phyloP scores from a whole-genome alignment of 2,329 filamentous ascomycete species.

The Ceratocystis harringtonii region DNA sequence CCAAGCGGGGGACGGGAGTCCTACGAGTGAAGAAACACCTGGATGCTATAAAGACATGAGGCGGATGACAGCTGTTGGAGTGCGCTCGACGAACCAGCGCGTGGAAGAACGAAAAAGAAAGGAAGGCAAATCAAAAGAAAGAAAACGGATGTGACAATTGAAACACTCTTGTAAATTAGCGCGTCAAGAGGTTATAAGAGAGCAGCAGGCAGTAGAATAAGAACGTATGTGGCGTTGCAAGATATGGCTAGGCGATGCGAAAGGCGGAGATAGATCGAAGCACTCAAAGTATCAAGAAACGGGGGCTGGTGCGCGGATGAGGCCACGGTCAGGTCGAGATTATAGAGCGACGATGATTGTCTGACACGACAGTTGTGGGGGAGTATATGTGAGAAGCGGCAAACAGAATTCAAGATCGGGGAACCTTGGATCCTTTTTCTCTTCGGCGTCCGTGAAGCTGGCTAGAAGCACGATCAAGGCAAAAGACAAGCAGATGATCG shows the following conservation, averaged over 20 bases:
- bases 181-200: background rate
- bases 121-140: background rate
- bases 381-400: conserved; percentile 4
- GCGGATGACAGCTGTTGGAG: background rate
- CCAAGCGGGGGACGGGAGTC: conserved; percentile 10
- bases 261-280: background rate
- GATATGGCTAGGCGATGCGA: background rate
- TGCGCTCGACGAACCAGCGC: conserved; percentile 9
- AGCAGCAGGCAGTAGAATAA: background rate
- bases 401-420: conserved; percentile 22
- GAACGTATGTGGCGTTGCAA: background rate
- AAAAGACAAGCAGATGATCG: conserved; percentile 21
- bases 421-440: conserved; percentile 10
- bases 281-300: background rate
- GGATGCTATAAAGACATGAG: conserved; percentile 16
- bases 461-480: conserved; percentile 24
- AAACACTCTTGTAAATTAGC: background rate
- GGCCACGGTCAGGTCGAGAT: background rate
- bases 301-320: background rate
- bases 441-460: conserved; percentile 16
- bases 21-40: background rate
- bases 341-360: background rate
- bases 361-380: background rate
- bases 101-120: conserved; percentile 11
- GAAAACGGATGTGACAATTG: conserved; percentile 4